A percentile compares a stretch with the other conserved stretches of the same genome.
phyloP scores from a whole-genome alignment of 305 asterid genomes.

The Rubia balearica region DNA sequence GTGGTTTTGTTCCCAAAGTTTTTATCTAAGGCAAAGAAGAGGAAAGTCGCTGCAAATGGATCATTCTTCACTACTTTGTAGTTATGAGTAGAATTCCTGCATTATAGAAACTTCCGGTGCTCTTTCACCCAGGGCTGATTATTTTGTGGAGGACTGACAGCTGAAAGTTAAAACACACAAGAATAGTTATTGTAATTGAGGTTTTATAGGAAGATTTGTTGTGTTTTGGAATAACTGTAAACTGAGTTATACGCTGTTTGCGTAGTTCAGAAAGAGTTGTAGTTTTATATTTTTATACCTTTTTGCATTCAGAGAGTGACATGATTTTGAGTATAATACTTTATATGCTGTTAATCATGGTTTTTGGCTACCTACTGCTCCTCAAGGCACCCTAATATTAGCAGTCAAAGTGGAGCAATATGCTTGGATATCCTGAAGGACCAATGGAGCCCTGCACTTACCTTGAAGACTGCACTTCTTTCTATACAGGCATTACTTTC shows the following conservation, averaged over 20 bases:
- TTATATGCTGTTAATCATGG: neutral
- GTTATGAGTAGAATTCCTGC: neutral
- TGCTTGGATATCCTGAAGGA: slow-evolving; percentile 91
- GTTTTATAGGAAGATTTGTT: neutral
- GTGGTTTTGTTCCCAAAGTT: neutral
- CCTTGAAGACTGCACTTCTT: slow-evolving; percentile 84
- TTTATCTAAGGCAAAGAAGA: slow-evolving; percentile 1
- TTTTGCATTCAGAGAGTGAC: neutral
- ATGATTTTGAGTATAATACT: neutral
- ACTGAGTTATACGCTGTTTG: neutral
- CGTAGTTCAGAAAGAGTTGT: neutral
- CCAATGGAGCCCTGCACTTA: slow-evolving; percentile 97
- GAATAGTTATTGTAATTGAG: neutral
- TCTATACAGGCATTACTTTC: slow-evolving; percentile 90
- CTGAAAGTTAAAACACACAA: neutral
- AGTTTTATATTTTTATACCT: neutral
- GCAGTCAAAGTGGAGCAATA: slow-evolving; percentile 99
- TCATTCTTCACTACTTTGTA: neutral
- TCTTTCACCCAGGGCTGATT: neutral
- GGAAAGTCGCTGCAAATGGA: neutral
- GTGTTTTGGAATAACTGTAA: neutral
- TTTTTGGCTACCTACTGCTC: slow-evolving; percentile 15
- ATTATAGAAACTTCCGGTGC: neutral
- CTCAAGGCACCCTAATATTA: slow-evolving; percentile 94
- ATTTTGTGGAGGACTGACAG: neutral